Evolutionary conservation across 164 flowering plant genomes (phyloP).

Genomic region (Vitis riparia): DNA sequence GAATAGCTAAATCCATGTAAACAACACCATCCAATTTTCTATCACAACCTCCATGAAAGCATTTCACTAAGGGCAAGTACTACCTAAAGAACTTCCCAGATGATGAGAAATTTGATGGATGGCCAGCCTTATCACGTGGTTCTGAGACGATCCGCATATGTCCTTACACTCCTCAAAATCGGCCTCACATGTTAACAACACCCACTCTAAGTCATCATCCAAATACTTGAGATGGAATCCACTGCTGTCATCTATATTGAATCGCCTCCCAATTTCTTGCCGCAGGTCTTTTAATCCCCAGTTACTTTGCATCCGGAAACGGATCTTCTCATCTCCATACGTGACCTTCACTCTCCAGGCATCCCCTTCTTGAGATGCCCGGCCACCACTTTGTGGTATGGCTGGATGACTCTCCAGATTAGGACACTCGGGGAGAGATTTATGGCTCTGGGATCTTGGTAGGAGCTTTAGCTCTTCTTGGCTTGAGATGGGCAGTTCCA

Average conservation of each 20-base stretch:
- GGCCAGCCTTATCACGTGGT: conserved; percentile 28
- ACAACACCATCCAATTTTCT: neutral
- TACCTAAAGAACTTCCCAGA: conserved; percentile 33
- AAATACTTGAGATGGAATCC: conserved; percentile 35
- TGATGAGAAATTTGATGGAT: conserved; percentile 28
- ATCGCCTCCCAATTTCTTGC: conserved; percentile 33
- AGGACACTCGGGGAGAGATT: conserved; percentile 15
- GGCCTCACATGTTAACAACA: conserved; percentile 42
- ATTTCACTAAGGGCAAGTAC: conserved; percentile 23
- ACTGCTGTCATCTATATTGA: conserved; percentile 21
- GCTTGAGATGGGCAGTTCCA: conserved; percentile 16
- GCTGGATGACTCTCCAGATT: conserved; percentile 8
- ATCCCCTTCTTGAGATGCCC: conserved; percentile 18
- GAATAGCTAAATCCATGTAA: neutral
- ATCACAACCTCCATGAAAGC: too few species aligned
- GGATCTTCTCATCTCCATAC: conserved; percentile 34
- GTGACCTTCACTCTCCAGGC: conserved; percentile 31
- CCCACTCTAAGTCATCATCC: conserved; percentile 52
- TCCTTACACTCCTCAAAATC: conserved; percentile 48
- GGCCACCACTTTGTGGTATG: neutral
- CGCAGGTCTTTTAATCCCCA: conserved; percentile 27
- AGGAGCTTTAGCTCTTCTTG: conserved; percentile 13
- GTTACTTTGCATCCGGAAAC: conserved; percentile 30
- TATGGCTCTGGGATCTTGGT: conserved; percentile 30
- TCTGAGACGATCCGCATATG: conserved; percentile 24